A percentile compares a stretch with the other conserved stretches of the same genome.
Evolutionary conservation across 1,284 basidiomycete species (phyloP).

Genomic region (Schizopora paradoxa): DNA sequence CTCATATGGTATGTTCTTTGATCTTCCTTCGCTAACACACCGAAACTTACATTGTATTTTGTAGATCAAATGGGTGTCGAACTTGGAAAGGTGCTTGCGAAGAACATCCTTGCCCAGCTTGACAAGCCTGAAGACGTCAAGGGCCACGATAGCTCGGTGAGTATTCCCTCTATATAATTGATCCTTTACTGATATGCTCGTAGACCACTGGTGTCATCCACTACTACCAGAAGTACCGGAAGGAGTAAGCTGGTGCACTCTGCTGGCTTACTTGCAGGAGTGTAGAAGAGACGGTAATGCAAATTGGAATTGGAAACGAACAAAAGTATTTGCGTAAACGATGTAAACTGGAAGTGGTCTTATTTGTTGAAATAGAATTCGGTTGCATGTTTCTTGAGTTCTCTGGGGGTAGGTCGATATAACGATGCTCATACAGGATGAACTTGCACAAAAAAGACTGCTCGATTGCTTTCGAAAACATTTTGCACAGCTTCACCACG

Average conservation of each 20-base stretch:
- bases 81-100: conserved; percentile 94
- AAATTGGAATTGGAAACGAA: too few species aligned
- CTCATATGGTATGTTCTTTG: conserved; percentile 69
- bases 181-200: background rate
- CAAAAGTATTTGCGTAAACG: too few species aligned
- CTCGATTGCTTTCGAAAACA: too few species aligned
- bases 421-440: too few species aligned
- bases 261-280: too few species aligned
- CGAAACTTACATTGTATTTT: conserved; percentile 7
- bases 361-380: too few species aligned
- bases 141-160: conserved; percentile 88
- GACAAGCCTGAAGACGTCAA: conserved; percentile 77
- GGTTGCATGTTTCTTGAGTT: too few species aligned
- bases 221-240: conserved; percentile 85
- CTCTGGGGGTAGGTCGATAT: too few species aligned
- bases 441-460: too few species aligned
- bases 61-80: conserved; percentile 92
- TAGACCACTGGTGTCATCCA: conserved; percentile 92
- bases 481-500: too few species aligned
- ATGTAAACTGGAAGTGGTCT: too few species aligned
- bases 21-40: background rate
- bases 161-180: conserved; percentile 28
- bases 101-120: conserved; percentile 90
- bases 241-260: conserved; percentile 67
- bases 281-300: too few species aligned